Evolutionary conservation across 2,329 filamentous ascomycete species (phyloP).

Genomic region (Pseudonectria foliicola): DNA sequence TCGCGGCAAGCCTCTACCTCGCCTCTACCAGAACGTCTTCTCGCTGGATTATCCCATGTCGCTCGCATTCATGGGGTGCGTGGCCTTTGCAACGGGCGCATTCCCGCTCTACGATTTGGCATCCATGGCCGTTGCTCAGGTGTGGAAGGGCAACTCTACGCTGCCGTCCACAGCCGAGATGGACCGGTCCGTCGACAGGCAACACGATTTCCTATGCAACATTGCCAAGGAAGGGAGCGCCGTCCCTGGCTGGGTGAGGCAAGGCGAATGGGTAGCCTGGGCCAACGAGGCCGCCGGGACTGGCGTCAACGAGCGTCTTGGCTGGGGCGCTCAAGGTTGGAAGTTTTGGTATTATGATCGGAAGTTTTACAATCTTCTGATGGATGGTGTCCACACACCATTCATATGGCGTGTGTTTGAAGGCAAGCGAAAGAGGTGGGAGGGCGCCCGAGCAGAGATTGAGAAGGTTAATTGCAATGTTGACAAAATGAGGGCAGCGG

Average conservation of each 20-base stretch:
- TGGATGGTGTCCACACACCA: conserved; percentile 33
- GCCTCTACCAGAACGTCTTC: conserved; percentile 38
- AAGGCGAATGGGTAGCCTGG: conserved; percentile 31
- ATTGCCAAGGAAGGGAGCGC: conserved; percentile 21
- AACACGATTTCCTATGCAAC: conserved; percentile 27
- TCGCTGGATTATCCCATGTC: conserved; percentile 35
- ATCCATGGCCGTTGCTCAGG: conserved; percentile 35
- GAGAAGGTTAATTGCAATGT: conserved; percentile 21
- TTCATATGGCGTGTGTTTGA: conserved; percentile 35
- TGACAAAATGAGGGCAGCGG: conserved; percentile 5
- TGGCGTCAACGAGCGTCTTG: conserved; percentile 31
- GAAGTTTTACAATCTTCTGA: conserved; percentile 30
- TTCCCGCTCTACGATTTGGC: conserved; percentile 35
- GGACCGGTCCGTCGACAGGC: conserved; percentile 25
- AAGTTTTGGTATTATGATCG: conserved; percentile 33
- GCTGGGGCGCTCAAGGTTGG: conserved; percentile 34
- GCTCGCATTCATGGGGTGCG: conserved; percentile 35
- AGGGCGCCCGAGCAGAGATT: conserved; percentile 30
- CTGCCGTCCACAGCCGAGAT: conserved; percentile 32
- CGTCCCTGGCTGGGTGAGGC: conserved; percentile 20
- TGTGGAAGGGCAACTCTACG: conserved; percentile 32
- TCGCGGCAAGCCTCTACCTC: conserved; percentile 23
- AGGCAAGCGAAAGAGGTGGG: conserved; percentile 33
- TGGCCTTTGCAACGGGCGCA: conserved; percentile 27
- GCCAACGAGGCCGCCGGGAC: conserved; percentile 36